These are phyloP conservation scores for Pseudisothecium myosuroides DNA, from an alignment of 225 moss, liverwort and hornwort species.

Conservation along the genomic window DNA sequence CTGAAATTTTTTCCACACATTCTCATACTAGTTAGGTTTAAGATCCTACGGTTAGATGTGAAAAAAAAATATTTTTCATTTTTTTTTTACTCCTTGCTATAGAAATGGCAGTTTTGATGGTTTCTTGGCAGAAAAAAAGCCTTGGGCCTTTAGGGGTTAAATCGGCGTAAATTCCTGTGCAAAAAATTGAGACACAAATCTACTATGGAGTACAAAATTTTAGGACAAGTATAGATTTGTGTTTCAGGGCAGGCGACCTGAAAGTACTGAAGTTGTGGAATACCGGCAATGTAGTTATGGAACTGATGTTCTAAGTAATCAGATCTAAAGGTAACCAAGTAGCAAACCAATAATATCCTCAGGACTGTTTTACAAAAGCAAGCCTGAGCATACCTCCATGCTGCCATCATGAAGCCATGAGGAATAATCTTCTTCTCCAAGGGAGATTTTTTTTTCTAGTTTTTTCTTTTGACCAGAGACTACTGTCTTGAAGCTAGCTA, in stretches of 20 bases:
- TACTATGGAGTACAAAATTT: not conserved
- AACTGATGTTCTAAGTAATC: not conserved
- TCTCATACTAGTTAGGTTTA: too few species aligned
- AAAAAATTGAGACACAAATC: not conserved
- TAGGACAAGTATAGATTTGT: not conserved
- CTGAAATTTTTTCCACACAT: too few species aligned
- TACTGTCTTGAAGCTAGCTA: not conserved
- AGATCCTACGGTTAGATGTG: too few species aligned
- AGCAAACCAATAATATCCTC: not conserved
- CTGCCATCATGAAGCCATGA: not conserved
- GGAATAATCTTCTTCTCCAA: not conserved
- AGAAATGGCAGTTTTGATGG: too few species aligned
- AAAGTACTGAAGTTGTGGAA: not conserved
- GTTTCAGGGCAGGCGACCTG: not conserved
- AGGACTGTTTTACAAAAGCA: not conserved
- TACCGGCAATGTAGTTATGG: not conserved
- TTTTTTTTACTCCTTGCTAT: too few species aligned
- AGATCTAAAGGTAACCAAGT: not conserved
- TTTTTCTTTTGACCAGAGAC: not conserved
- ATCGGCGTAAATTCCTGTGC: accelerated
- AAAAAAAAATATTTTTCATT: too few species aligned
- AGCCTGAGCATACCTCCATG: not conserved
- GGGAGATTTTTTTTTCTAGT: not conserved
- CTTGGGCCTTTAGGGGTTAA: too few species aligned
- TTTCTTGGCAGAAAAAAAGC: too few species aligned